These are phyloP conservation scores for Ammopiptanthus mongolicus DNA, from an alignment of 306 rosid genomes.

Conservation along the genomic window DNA sequence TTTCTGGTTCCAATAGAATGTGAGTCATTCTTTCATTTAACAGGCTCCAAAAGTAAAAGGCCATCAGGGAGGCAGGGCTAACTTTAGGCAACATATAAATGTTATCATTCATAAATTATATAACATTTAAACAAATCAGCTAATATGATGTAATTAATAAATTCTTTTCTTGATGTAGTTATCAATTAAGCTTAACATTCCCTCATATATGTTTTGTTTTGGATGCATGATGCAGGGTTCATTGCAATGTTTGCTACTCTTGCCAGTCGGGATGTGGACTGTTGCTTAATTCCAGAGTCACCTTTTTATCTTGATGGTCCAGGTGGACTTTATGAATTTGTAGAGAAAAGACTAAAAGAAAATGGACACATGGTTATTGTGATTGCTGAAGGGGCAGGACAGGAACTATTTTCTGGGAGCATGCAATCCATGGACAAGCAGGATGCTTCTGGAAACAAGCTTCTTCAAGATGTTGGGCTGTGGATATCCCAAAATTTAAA, in stretches of 20 bases:
- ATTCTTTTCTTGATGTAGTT: not conserved
- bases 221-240: conserved; percentile 58
- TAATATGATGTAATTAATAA: not conserved
- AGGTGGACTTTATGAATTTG: conserved; percentile 83
- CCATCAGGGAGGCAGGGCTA: not conserved
- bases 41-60: not conserved
- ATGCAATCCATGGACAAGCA: conserved; percentile 34
- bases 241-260: conserved; percentile 96
- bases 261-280: conserved; percentile 95
- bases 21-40: not conserved
- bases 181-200: not conserved
- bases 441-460: conserved; percentile 97
- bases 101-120: not conserved
- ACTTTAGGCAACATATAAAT: not conserved
- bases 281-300: conserved; percentile 95
- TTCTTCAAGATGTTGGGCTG: conserved; percentile 89
- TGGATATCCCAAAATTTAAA: conserved; percentile 87
- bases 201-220: not conserved
- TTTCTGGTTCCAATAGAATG: not conserved
- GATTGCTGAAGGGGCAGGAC: conserved; percentile 97
- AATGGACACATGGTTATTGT: conserved; percentile 94
- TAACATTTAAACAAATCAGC: not conserved
- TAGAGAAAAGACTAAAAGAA: conserved; percentile 71
- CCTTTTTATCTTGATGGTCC: conserved; percentile 89
- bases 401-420: conserved; percentile 71